Base-by-base conservation (phyloP, 768 basidiomycete genomes). In the Agrocybe pediades region DNA sequence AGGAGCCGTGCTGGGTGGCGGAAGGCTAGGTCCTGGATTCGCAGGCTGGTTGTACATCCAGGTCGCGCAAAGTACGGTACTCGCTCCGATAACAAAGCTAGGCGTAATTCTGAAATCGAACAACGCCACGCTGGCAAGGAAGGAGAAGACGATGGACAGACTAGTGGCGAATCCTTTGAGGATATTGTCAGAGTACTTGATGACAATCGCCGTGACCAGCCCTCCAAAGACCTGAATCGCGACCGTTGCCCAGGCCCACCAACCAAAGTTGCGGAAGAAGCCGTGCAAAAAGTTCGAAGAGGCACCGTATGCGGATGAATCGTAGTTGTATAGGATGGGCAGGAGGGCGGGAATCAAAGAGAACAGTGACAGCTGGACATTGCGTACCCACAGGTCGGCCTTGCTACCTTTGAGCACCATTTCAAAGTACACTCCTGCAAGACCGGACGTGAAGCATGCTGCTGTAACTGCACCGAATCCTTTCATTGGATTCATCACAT, bases 401-500 rank as follows among this genome's bases (percentile, higher is more conserved):
- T 87, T 87, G 9, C 91, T 90, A 58, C 89, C 87, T 73, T 97
- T 99, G 61, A 96, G 77, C 27, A 95, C 94, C 90, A 96, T 95
- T 75, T 99, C 96, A 62, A 99, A 99, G 74, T 99, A 99, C 23
- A 98, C 96, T 6, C 96, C 96, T 0, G 96, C 96, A 40, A 99
- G 84, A 19, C 96, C 96, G 0, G 95, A 96, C 0, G 96, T 98
- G 69, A 96, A 86, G 75, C 96, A 99, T 0, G 96, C 95, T 5
- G 88, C 85, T 5, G 85, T 81, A 53, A 99, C 96, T 1, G 96
- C 96, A 41, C 89, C 68, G 70, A 99, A 96, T 0, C 96, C 96
- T 57, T 85, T 93, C 54, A 89, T 68, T 6, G 88, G 85, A 59
- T 86, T 82, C 94, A 98, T 96, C 54, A 86, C 79, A 60, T 90